These are phyloP conservation scores for Debaryomyces sp. DNA, from an alignment of 1,139 yeast species.

Conservation along the genomic window DNA sequence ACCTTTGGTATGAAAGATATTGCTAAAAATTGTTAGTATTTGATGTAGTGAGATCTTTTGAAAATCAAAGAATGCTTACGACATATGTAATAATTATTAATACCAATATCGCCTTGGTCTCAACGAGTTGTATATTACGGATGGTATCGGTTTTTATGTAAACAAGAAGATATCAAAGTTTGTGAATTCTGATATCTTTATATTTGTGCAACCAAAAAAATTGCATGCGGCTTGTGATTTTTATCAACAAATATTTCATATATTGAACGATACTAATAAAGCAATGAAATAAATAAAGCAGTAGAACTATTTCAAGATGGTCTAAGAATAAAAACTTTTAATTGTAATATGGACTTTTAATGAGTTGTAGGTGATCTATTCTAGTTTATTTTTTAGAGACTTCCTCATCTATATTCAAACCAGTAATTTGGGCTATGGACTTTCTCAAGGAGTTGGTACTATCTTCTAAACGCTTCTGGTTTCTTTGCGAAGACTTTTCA, in stretches of 20 bases:
- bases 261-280: not conserved
- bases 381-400: constrained; percentile 47
- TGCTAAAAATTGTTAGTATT: constrained; percentile 7
- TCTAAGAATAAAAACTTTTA: not conserved
- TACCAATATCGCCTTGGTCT: not conserved
- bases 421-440: constrained; percentile 62
- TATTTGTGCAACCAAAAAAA: constrained; percentile 9
- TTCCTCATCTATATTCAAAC: constrained; percentile 67
- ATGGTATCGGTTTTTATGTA: not conserved
- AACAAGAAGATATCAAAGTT: not conserved
- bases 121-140: not conserved
- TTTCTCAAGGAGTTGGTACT: constrained; percentile 49
- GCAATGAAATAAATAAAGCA: not conserved
- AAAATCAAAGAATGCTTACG: constrained; percentile 2
- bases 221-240: constrained; percentile 3
- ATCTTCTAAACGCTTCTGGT: constrained; percentile 42
- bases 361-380: not conserved
- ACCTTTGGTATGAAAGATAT: constrained; percentile 11
- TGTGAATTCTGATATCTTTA: constrained; percentile 1
- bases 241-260: not conserved
- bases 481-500: constrained; percentile 36
- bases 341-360: not conserved
- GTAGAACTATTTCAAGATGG: not conserved
- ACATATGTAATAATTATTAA: constrained; percentile 3
- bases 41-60: not conserved